These are phyloP conservation scores for Kwoniella dendrophila DNA, from an alignment of 768 basidiomycete genomes.

Conservation along the genomic window DNA sequence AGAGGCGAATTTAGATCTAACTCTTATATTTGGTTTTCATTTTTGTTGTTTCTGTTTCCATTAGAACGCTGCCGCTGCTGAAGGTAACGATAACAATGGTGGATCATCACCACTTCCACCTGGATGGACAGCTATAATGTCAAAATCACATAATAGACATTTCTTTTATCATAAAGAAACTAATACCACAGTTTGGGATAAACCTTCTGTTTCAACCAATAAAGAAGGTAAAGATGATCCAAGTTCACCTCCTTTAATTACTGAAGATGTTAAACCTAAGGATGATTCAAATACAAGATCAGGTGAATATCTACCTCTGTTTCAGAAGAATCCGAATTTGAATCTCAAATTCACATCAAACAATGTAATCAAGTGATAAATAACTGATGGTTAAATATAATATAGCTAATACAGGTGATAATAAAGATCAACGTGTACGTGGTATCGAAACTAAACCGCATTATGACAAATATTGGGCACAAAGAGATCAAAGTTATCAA, in stretches of 20 bases:
- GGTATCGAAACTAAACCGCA: constrained; percentile 1
- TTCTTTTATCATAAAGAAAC: constrained; percentile 29
- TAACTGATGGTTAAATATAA: too few relatives aligned
- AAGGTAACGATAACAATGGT: neutral
- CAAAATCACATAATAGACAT: constrained; percentile 20
- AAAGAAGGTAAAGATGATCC: constrained; percentile 4
- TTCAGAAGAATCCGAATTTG: too few relatives aligned
- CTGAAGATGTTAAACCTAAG: neutral
- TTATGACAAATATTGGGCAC: constrained; percentile 4
- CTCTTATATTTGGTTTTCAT: too few relatives aligned
- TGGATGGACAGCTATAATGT: constrained; percentile 29
- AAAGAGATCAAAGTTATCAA: neutral
- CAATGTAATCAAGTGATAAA: too few relatives aligned
- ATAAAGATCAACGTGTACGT: neutral
- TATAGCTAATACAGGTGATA: constrained; percentile 1
- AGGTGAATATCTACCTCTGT: too few relatives aligned
- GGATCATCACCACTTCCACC: constrained; percentile 18
- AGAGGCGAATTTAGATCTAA: too few relatives aligned
- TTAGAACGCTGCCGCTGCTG: neutral
- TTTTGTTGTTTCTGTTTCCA: too few relatives aligned
- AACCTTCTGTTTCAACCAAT: neutral
- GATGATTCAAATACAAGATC: neutral
- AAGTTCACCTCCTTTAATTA: neutral
- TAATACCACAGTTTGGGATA: constrained; percentile 25
- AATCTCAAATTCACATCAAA: too few relatives aligned